These are phyloP conservation scores for Penicillium bovifimosum DNA, from an alignment of 495 filamentous ascomycete genomes.

Conservation along the genomic window DNA sequence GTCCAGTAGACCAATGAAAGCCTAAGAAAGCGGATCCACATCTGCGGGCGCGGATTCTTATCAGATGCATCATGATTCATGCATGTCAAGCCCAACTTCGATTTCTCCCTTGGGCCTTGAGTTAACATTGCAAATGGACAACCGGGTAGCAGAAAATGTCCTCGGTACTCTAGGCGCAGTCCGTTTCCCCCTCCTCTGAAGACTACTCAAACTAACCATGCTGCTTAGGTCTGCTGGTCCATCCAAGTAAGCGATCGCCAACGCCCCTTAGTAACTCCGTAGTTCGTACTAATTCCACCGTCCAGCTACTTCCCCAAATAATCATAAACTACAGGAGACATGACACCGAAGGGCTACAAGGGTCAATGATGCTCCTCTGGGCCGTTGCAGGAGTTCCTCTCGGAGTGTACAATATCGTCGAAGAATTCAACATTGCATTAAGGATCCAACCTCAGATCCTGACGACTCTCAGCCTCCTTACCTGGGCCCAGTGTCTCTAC, in stretches of 20 bases:
- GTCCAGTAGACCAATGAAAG: neutral
- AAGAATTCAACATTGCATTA: conserved; percentile 55
- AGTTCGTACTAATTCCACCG: neutral
- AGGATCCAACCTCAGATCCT: conserved; percentile 58
- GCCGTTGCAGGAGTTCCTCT: conserved; percentile 58
- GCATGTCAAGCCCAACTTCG: neutral
- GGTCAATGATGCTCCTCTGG: conserved; percentile 65
- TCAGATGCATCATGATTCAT: no score
- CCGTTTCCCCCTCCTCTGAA: conserved; percentile 14
- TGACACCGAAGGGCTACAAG: conserved; percentile 53
- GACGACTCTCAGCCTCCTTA: conserved; percentile 54
- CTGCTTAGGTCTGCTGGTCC: conserved; percentile 45
- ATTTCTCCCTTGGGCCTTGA: neutral
- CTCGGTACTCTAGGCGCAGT: conserved; percentile 54
- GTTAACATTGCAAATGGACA: conserved; percentile 37
- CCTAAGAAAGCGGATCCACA: neutral
- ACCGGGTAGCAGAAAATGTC: conserved; percentile 49
- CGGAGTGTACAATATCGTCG: conserved; percentile 60
- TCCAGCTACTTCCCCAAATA: conserved; percentile 59
- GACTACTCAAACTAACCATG: conserved; percentile 7
- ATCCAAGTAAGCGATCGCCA: conserved; percentile 33
- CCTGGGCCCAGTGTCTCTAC: conserved; percentile 61
- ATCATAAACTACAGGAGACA: conserved; percentile 58
- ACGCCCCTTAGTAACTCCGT: neutral
- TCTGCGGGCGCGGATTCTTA: neutral